A percentile compares a stretch with the other conserved stretches of the same genome.
These are phyloP conservation scores for Eimeria praecox DNA, from an alignment of 169 alveolate genomes.

Conservation along the genomic window DNA sequence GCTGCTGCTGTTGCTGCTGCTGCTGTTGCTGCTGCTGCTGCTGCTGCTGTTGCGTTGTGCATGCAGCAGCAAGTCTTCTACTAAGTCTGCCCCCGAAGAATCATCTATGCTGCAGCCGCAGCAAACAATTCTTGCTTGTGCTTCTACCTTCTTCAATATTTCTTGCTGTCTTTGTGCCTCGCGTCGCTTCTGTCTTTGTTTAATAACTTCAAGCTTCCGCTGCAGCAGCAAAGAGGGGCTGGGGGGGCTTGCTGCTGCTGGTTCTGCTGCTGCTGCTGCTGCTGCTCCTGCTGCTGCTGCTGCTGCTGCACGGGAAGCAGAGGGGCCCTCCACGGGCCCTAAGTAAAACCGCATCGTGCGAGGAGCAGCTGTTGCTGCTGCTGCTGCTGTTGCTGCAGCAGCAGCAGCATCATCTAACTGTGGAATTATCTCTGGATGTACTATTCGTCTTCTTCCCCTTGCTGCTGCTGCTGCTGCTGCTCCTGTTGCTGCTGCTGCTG, in stretches of 20 bases:
- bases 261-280: neutral
- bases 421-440: neutral
- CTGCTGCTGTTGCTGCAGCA: neutral
- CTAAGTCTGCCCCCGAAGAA: neutral
- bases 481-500: neutral
- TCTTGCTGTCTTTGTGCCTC: neutral
- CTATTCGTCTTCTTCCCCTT: too few relatives aligned
- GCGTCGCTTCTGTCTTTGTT: neutral
- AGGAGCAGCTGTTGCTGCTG: neutral
- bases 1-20: too few relatives aligned
- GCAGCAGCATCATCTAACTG: neutral
- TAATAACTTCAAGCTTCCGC: neutral
- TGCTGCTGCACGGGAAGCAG: neutral
- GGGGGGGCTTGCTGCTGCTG: neutral
- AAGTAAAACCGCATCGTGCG: neutral
- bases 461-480: neutral
- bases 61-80: slow-evolving; percentile 7
- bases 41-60: too few relatives aligned
- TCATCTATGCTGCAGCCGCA: neutral
- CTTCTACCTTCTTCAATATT: neutral
- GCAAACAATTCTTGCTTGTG: neutral
- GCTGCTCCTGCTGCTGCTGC: neutral
- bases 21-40: too few relatives aligned
- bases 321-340: neutral
- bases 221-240: neutral